Base-by-base conservation (phyloP, 805 yeast genomes). In the Ogataea ganodermae region DNA sequence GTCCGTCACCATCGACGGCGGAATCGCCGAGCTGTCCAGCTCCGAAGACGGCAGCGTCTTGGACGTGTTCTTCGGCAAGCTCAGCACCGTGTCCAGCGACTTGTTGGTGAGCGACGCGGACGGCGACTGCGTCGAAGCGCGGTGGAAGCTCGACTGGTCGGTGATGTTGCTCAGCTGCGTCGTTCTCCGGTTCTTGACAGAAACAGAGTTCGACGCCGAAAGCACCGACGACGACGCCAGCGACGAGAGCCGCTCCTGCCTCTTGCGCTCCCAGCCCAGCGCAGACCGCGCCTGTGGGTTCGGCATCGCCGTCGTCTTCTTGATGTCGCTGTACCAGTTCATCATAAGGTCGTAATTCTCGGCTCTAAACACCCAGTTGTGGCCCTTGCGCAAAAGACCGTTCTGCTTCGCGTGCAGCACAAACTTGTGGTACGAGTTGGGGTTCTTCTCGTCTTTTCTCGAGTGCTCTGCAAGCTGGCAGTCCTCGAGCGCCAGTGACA, bases 341-440 rank as follows among this genome's bases (percentile, higher is more conserved):
- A 84, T 80, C 92, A 90, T 88, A 26, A 77, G 67, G 35, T 83
- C 86, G 58, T 86, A 86, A 41, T 86, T 79, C 60, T 87, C 94
- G n/a, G 95, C 84, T 55, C 96, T 78, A 72, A 92, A 91, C n/a
- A 91, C 94, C 89, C 94, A 89, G 59, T 89, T 90, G 69, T 91
- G 97, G 35, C 89, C 88, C 60, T 89, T 76, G 52, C 83, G 84
- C 52, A 89, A 75, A 50, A 86, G 70, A 12, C 94, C 94, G 51
- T 82, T 80, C 53, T 84, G 83, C 59, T 86, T 88, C 14, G 90
- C 81, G 54, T 79, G 81, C 51, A 92, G 71, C 9, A 90, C 87
- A 67, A 92, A 94, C 69, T 90, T 90, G 64, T 82, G 83, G 48
- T 70, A 71, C 3, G 79, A 74, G 42, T 78, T 80, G 14, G 76